A percentile compares a stretch with the other conserved stretches of the same genome.
phyloP scores from a whole-genome alignment of 2,329 filamentous ascomycete species.

The Cladorrhinum sp. region DNA sequence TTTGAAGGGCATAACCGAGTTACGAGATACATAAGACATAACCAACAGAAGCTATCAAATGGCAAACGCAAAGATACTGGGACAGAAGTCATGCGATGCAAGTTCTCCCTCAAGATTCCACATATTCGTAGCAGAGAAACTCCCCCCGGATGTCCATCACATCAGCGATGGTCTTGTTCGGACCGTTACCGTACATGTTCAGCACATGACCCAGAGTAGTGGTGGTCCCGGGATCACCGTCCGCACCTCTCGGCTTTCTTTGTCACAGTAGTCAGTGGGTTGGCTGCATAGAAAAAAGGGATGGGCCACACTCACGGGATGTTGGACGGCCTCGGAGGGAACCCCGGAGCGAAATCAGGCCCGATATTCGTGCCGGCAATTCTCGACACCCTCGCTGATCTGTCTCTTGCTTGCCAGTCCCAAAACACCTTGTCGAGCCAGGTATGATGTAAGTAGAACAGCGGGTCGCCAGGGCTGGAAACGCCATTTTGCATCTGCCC shows the following conservation, averaged over 20 bases:
- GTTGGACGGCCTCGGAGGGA: too few species aligned
- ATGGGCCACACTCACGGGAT: too few species aligned
- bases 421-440: conserved; percentile 22
- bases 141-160: conserved; percentile 22
- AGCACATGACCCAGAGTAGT: conserved; percentile 21
- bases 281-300: too few species aligned
- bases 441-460: conserved; percentile 20
- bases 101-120: too few species aligned
- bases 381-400: neutral
- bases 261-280: too few species aligned
- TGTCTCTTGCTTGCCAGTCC: conserved; percentile 19
- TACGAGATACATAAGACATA: too few species aligned
- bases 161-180: conserved; percentile 20
- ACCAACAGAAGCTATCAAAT: too few species aligned
- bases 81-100: too few species aligned
- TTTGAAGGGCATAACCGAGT: too few species aligned
- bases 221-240: conserved; percentile 15
- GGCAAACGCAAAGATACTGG: too few species aligned
- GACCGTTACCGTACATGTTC: conserved; percentile 18
- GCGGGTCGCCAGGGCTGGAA: conserved; percentile 20
- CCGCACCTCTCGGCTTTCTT: too few species aligned
- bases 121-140: conserved; percentile 21
- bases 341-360: too few species aligned
- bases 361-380: neutral
- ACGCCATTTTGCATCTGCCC: conserved; percentile 22